Evolutionary conservation across 805 yeast genomes (phyloP), one percentile per base, ranked within the genome.

Genomic region (Yamadazyma akitaensis): DNA sequence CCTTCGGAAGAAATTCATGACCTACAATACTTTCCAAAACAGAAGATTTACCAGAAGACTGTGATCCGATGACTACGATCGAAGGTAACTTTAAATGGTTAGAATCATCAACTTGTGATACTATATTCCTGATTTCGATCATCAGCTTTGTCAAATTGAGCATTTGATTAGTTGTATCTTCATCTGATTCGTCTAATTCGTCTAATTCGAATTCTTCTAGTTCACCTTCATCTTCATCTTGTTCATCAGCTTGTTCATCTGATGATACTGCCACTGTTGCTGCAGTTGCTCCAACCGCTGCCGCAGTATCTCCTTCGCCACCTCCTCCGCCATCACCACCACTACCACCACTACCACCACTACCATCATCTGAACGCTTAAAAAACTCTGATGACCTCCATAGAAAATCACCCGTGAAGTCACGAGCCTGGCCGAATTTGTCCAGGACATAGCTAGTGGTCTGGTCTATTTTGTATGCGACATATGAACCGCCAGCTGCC

Each of bases 21-120:
- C 99, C 99, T 5, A 94, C 99, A 48, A 94, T 87, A 6, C 97
- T 81, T 64, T 94, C 99, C 40, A 94, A 75, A 1, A 94, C 99
- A 1, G 98, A 92, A 0, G 97, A 89, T 64, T 94, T 94, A 38
- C 99, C 99, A 37, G 96, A 88, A 7, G 96, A 87, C 70, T 94
- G 99, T 1, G 98, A 92, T 0, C 99, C 99, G 51, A 94, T 81
- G 2, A 94, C 99, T 26, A 94, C 98, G 57, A 94, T 94, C 0
- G 97, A 86, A 1, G 99, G 99, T 36, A 94, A 72, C 54, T 84
- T 88, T 41, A 94, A 72, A 11, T 88, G 79, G 32, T 88, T 89
- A 5, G 85, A 71, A 47, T 84, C 82, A 56, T 89, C 94, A 14
- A 94, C 81, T 50, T 79, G 82, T 48, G 85, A 79, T 43, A 94